Conservation (phyloP, 108 stramenopile genomes). For the Stephanodiscus minutulus region DNA sequence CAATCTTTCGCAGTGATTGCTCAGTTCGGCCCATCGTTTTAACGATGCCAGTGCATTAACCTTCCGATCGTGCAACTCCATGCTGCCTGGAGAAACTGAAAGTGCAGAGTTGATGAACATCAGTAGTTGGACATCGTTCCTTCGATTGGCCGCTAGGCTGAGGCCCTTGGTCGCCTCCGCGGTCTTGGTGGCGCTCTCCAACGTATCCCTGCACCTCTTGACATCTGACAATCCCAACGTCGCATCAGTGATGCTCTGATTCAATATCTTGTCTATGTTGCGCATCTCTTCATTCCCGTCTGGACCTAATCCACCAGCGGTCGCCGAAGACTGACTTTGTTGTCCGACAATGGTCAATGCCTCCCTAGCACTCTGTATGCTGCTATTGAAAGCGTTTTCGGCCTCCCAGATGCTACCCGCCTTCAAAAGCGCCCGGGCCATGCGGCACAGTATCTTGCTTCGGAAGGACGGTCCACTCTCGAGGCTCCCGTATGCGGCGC, state of each 20-base stretch:
- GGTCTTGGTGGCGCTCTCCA: slow-evolving; percentile 37
- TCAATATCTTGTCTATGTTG: slow-evolving; percentile 49
- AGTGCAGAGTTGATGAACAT: slow-evolving; percentile 64
- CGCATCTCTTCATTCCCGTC: slow-evolving; percentile 24
- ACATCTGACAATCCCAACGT: slow-evolving; percentile 62
- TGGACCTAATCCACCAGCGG: slow-evolving; percentile 2
- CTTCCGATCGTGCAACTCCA: slow-evolving; percentile 61
- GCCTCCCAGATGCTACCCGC: slow-evolving; percentile 65
- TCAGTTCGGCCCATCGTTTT: slow-evolving; percentile 79
- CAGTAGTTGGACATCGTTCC: slow-evolving; percentile 56
- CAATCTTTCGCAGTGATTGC: slow-evolving; percentile 69
- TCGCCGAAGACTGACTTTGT: slow-evolving; percentile 14
- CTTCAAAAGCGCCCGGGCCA: slow-evolving; percentile 66
- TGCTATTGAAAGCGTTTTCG: slow-evolving; percentile 52
- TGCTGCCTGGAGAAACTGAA: slow-evolving; percentile 53
- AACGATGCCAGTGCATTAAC: slow-evolving; percentile 58
- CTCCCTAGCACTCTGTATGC: slow-evolving; percentile 18
- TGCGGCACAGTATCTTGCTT: slow-evolving; percentile 65
- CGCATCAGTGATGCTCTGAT: slow-evolving; percentile 64
- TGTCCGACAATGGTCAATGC: slow-evolving; percentile 34
- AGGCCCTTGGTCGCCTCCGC: slow-evolving; percentile 30
- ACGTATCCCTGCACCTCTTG: slow-evolving; percentile 44
- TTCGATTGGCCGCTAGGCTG: slow-evolving; percentile 28
- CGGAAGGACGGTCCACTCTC: slow-evolving; percentile 52
- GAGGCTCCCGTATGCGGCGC: slow-evolving; percentile 17